Percentiles rank a stretch among this genome's conserved stretches.
Evolutionary conservation across 1,139 yeast genomes (phyloP).

Genomic region (Nadsonia commutata): DNA sequence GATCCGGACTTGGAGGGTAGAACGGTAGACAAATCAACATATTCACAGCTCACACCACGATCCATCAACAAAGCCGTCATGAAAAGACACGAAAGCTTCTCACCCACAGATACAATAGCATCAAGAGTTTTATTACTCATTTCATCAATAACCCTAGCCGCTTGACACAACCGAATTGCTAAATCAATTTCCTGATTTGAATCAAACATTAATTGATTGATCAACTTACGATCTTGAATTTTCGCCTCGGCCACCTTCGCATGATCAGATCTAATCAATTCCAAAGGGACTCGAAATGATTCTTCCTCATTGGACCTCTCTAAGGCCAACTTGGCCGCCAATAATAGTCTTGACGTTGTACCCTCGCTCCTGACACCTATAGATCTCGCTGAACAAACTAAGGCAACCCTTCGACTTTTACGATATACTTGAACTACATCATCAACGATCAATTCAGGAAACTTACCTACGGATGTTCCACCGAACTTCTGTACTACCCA

Average conservation of each 20-base stretch:
- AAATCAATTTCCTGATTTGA: constrained; percentile 51
- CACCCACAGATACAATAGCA: constrained; percentile 85
- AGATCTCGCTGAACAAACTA: constrained; percentile 92
- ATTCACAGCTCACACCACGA: constrained; percentile 58
- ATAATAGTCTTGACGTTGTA: constrained; percentile 64
- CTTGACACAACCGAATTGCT: constrained; percentile 58
- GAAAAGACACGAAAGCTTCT: constrained; percentile 76
- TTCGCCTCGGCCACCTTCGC: constrained; percentile 46
- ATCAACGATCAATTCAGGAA: constrained; percentile 69
- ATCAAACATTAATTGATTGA: constrained; percentile 35
- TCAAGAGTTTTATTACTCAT: constrained; percentile 80
- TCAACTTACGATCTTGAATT: constrained; percentile 34
- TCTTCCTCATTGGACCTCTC: constrained; percentile 26
- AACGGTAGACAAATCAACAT: constrained; percentile 64
- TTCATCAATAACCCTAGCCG: constrained; percentile 85
- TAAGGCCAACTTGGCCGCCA: constrained; percentile 76
- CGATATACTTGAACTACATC: constrained; percentile 63
- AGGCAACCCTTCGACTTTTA: constrained; percentile 56
- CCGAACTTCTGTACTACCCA: constrained; percentile 96
- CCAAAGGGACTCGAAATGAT: too few species aligned
- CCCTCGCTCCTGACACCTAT: constrained; percentile 87
- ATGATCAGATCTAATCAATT: constrained; percentile 65
- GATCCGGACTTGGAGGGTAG: constrained; percentile 19
- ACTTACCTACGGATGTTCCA: constrained; percentile 96
- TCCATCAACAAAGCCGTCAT: constrained; percentile 78